Evolutionary conservation across 768 basidiomycete genomes (phyloP), one percentile per base, ranked within the genome.

Genomic region (Agaricus bisporus): DNA sequence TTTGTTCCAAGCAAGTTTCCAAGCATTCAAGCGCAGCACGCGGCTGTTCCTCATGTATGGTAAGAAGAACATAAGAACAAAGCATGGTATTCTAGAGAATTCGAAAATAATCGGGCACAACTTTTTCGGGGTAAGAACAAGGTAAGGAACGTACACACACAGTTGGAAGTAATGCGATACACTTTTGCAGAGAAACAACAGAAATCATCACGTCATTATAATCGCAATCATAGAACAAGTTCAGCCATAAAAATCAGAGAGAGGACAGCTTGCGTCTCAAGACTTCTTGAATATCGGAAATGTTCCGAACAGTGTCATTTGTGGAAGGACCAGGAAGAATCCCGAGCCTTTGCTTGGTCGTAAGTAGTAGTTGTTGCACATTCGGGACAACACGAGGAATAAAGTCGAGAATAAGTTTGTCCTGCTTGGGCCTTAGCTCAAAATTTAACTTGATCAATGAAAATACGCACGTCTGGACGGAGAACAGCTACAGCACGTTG

Each of bases 361-460:
- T 82, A 61, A 86, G 83, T 54, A 92, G 72, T 65, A 82, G 83
- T 51, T 79, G 76, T 65, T 88, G 87, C 46, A 91, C 88, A 58
- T 79, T 88, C 26, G 88, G 87, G 44, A 92, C 73, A 37, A 92
- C 89, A 46, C 88, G 85, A 18, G 85, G 82, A 50, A 88, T 81
- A 66, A 91, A 92, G 51, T 89, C 85, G 18, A 86, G 79, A 61
- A 91, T 91, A 32, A 91, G 75, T 58, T 86, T 86, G 67, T 91
- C 88, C 85, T 88, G 61, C 3, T 56, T 25, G 17, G 45, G 37
- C 1, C 25, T 55, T 7, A 35, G 45, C 18, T 12, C 47, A 32
- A 17, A 48, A 20, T 52, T 51, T 15, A 50, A 14, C 43, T 17
- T 44, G 39, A 55, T 41, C 4, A 55, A 22, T 39, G 11, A 41